Evolutionary conservation across 2,329 filamentous ascomycete species (phyloP), one percentile per base, ranked within the genome.

Genomic region (Hymenoscyphus fraxineus): DNA sequence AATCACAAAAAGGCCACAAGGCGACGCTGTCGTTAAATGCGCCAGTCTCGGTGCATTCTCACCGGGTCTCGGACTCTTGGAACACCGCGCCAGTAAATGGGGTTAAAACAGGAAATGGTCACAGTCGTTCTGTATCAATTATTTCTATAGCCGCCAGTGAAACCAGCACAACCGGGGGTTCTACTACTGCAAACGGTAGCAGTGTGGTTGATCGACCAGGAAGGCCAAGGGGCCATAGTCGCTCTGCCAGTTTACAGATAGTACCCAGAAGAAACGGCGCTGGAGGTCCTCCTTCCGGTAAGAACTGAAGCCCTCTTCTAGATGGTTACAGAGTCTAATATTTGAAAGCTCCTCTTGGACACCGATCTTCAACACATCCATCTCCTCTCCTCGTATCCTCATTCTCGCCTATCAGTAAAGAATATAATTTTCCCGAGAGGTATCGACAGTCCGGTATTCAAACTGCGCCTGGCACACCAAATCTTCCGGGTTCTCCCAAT

Each of bases 211-310:
- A 75, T 63, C 77, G 79, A 69, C 77, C 82, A 22, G 78, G 82
- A 61, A 83, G 85, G 22, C 74, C 73, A 19, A 86, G 86, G 70
- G 85, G 88, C 4, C 93, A 97, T 80, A 86, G 83, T 58, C 84
- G 93, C 61, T 92, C 92, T 44, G 86, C 91, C 31, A 97, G 93
- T 79, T 78, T 96, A 65, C 93, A 96, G 75, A 89, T 94, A 69
- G 75, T 86, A 67, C 80, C 87, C 58, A 81, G 81, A 67, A 77
- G 77, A 66, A 74, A 76, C 64, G 77, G 77, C 63, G 72, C 76
- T 69, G 78, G 78, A 62, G 78, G 74, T 27, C 73, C 74, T 54
- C 66, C 72, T 64, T 77, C 78, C 74, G 77, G 80, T 80, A 77
- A 44, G 32, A 54, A 59, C 41, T 10, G 12, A 19, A 22, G 58